These are phyloP conservation scores for Allantophomopsis lycopodina DNA, from an alignment of 2,329 filamentous ascomycete genomes.

Conservation along the genomic window DNA sequence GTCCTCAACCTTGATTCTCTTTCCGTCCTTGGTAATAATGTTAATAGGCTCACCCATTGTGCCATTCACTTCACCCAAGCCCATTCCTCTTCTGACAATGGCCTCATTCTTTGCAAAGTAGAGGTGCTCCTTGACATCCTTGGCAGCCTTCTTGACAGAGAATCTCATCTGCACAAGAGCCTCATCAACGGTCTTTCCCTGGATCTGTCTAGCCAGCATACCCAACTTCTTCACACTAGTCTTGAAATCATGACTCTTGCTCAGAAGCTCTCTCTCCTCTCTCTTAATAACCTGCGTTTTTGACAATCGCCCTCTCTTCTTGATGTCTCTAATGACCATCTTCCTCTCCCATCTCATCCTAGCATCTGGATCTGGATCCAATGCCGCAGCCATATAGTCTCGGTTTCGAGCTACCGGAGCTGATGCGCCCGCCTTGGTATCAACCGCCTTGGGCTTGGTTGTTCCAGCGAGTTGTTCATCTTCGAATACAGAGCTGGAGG, in stretches of 20 bases:
- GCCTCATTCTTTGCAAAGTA: constrained; percentile 73
- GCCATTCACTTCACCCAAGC: constrained; percentile 32
- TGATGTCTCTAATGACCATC: constrained; percentile 68
- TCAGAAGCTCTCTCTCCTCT: constrained; percentile 37
- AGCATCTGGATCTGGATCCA: constrained; percentile 63
- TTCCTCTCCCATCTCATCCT: constrained; percentile 69
- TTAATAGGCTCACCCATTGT: constrained; percentile 29
- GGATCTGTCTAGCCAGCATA: constrained; percentile 74
- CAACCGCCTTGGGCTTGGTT: constrained; percentile 4
- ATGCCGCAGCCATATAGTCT: constrained; percentile 42
- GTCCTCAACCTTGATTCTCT: constrained; percentile 56
- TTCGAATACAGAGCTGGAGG: constrained; percentile 36
- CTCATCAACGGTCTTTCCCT: constrained; percentile 86
- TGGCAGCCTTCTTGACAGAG: constrained; percentile 83
- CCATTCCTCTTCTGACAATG: constrained; percentile 74
- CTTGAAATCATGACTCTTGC: constrained; percentile 59
- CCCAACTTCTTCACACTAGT: constrained; percentile 89
- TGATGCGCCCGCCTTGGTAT: constrained; percentile 13
- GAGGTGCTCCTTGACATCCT: constrained; percentile 66
- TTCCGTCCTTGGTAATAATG: constrained; percentile 64
- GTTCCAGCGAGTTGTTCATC: constrained; percentile 20
- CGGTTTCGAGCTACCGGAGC: constrained; percentile 23
- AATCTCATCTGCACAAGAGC: constrained; percentile 92
- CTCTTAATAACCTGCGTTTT: constrained; percentile 54
- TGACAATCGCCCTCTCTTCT: constrained; percentile 50